Conservation (phyloP, 108 stramenopile genomes). For the Schizochytrium sp. region DNA sequence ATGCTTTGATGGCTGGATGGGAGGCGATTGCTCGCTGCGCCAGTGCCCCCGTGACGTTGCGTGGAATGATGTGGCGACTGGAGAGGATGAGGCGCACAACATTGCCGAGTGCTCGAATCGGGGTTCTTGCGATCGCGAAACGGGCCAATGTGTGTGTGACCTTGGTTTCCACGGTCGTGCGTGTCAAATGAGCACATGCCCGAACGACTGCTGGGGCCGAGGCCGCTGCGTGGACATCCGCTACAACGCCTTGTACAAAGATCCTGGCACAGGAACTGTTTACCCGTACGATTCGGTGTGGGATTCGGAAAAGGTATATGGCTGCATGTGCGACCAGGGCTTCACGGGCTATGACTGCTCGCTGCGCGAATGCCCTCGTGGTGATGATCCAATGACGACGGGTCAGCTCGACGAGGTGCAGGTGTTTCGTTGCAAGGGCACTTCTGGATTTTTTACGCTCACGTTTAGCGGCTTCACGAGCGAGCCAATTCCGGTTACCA, state of each 20-base stretch:
- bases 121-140: conserved; percentile 46
- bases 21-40: conserved; percentile 65
- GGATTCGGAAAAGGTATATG: conserved; percentile 49
- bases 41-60: conserved; percentile 51
- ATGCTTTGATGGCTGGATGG: conserved; percentile 43
- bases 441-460: conserved; percentile 29
- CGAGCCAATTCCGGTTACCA: not conserved
- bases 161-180: conserved; percentile 52
- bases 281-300: conserved; percentile 25
- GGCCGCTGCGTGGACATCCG: conserved; percentile 59
- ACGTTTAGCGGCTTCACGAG: conserved; percentile 32
- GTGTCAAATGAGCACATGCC: conserved; percentile 47
- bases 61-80: not conserved
- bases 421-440: conserved; percentile 35
- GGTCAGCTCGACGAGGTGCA: conserved; percentile 38
- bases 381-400: conserved; percentile 49
- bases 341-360: conserved; percentile 53
- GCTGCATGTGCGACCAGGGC: conserved; percentile 52
- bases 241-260: conserved; percentile 44
- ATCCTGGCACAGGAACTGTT: not conserved
- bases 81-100: conserved; percentile 34
- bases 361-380: conserved; percentile 37
- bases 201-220: conserved; percentile 54
- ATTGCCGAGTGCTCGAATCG: conserved; percentile 58
- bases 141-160: conserved; percentile 54